These are phyloP conservation scores for Eucalyptus curtisii DNA, from an alignment of 345 rosid genomes.

Conservation along the genomic window DNA sequence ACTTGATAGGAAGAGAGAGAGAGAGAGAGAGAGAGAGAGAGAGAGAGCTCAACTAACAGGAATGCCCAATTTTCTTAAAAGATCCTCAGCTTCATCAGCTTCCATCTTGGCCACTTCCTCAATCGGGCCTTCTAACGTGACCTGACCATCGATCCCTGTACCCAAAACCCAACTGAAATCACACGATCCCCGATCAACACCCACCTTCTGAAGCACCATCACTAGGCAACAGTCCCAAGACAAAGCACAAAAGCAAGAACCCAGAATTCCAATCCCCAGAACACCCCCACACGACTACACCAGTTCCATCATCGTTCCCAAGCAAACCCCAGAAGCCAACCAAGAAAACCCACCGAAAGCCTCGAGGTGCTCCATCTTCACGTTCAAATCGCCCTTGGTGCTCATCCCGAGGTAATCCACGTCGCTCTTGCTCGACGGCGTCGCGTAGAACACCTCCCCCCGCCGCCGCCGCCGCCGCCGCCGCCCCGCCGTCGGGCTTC, in stretches of 20 bases:
- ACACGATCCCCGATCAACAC: not conserved
- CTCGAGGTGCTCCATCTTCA: conserved; percentile 50
- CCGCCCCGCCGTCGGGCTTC: not conserved
- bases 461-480: conserved; percentile 3
- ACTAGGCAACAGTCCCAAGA: not conserved
- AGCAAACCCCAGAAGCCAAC: not conserved
- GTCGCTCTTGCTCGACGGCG: conserved; percentile 44
- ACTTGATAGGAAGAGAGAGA: not conserved
- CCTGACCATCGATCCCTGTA: conserved; percentile 49
- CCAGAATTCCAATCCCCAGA: not conserved
- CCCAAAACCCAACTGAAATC: not conserved
- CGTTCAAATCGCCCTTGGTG: conserved; percentile 91
- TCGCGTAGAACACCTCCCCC: conserved; percentile 51
- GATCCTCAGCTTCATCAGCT: conserved; percentile 60
- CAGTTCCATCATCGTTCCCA: not conserved
- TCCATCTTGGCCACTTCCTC: conserved; percentile 78
- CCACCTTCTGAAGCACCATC: not conserved
- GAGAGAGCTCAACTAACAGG: not conserved
- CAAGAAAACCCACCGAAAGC: conserved; percentile 25
- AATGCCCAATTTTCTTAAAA: conserved; percentile 68
- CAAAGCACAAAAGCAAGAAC: not conserved
- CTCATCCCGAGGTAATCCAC: conserved; percentile 94
- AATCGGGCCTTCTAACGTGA: conserved; percentile 72
- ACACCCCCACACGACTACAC: not conserved
- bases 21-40: not conserved